Conservation (phyloP, 805 yeast genomes). For the Schizosaccharomyces osmophilus region DNA sequence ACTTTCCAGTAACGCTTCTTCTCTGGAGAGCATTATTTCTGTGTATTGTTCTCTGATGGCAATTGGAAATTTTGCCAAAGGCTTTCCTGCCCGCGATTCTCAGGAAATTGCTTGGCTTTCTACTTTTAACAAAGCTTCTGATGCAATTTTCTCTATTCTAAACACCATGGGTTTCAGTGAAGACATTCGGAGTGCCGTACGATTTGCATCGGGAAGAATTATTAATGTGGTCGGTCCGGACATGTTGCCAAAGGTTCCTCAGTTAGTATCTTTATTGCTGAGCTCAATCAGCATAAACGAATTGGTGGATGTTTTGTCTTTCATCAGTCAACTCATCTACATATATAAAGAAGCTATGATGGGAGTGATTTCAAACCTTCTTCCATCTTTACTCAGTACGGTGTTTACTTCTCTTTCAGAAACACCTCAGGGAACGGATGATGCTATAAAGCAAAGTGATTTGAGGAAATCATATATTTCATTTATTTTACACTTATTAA, state of each 20-base stretch:
- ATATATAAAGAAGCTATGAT: slow-evolving; percentile 45
- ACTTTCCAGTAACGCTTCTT: not conserved
- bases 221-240: slow-evolving; percentile 42
- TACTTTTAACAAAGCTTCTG: slow-evolving; percentile 44
- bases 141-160: slow-evolving; percentile 60
- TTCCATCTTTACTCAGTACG: slow-evolving; percentile 41
- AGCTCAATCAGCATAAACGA: slow-evolving; percentile 30
- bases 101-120: slow-evolving; percentile 14
- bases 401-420: slow-evolving; percentile 6
- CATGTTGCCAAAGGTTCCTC: slow-evolving; percentile 32
- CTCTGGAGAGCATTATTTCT: slow-evolving; percentile 25
- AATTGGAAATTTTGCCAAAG: slow-evolving; percentile 71
- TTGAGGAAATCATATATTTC: slow-evolving; percentile 49
- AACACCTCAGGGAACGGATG: slow-evolving; percentile 26
- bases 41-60: slow-evolving; percentile 75
- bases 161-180: slow-evolving; percentile 47
- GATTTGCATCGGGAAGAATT: slow-evolving; percentile 61
- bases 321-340: slow-evolving; percentile 72
- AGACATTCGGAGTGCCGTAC: slow-evolving; percentile 53
- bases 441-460: slow-evolving; percentile 35
- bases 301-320: slow-evolving; percentile 56
- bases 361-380: slow-evolving; percentile 19
- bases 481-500: slow-evolving; percentile 41
- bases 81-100: slow-evolving; percentile 30
- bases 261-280: slow-evolving; percentile 44